These are phyloP conservation scores for Curvularia sp. DNA, from an alignment of 2,329 filamentous ascomycete genomes.

Conservation along the genomic window DNA sequence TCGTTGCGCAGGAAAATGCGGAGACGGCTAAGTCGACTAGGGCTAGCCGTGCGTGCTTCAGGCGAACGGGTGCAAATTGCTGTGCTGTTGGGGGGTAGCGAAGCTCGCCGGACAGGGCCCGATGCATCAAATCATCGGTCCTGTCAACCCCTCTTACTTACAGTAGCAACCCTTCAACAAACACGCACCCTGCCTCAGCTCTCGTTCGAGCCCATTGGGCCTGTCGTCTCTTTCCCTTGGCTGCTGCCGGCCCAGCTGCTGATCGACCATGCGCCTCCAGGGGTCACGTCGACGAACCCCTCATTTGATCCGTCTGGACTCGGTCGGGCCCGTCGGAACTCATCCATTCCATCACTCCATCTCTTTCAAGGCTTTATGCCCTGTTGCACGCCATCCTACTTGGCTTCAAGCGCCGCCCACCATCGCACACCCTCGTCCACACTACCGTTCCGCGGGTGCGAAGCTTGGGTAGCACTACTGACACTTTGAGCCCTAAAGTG, in stretches of 20 bases:
- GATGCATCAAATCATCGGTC: slow-evolving; percentile 42
- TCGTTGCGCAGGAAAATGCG: slow-evolving; percentile 51
- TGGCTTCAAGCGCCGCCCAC: slow-evolving; percentile 45
- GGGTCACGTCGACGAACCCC: slow-evolving; percentile 33
- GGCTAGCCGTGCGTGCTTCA: slow-evolving; percentile 49
- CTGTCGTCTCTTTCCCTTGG: not conserved
- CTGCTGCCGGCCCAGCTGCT: slow-evolving; percentile 28
- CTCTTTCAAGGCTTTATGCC: slow-evolving; percentile 37
- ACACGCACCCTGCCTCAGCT: slow-evolving; percentile 25
- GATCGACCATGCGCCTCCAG: slow-evolving; percentile 27
- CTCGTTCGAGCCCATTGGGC: slow-evolving; percentile 17
- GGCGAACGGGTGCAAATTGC: slow-evolving; percentile 51
- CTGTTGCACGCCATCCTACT: slow-evolving; percentile 48
- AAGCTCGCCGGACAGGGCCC: slow-evolving; percentile 37
- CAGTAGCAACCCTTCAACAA: slow-evolving; percentile 15
- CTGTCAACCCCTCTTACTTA: slow-evolving; percentile 37
- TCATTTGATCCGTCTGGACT: slow-evolving; percentile 37
- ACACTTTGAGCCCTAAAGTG: slow-evolving; percentile 27
- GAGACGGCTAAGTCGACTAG: slow-evolving; percentile 49
- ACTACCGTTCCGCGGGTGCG: slow-evolving; percentile 28
- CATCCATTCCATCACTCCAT: slow-evolving; percentile 24
- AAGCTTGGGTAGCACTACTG: slow-evolving; percentile 25
- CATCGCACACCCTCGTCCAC: slow-evolving; percentile 30
- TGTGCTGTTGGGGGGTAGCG: slow-evolving; percentile 46
- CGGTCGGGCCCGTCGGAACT: slow-evolving; percentile 34